Conservation (phyloP, 2,329 filamentous ascomycete species). For the Nectriaceae sp. region DNA sequence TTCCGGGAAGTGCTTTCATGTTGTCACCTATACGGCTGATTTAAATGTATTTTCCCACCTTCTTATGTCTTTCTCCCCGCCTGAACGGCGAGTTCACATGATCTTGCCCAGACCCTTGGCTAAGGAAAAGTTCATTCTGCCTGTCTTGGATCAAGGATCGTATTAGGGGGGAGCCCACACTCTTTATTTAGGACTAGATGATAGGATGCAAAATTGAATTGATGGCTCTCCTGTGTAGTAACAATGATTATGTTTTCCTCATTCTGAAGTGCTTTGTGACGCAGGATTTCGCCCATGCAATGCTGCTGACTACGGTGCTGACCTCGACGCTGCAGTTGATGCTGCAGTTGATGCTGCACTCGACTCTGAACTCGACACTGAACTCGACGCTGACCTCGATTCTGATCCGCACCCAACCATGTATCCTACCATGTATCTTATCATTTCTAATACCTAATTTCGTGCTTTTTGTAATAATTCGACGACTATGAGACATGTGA, state of each 20-base stretch:
- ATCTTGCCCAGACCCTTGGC: neutral
- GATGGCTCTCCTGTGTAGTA: conserved; percentile 1
- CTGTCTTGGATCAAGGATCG: conserved; percentile 14
- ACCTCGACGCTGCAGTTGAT: too few species aligned
- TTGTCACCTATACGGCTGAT: conserved; percentile 16
- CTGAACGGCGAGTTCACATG: conserved; percentile 9
- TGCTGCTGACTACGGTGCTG: too few species aligned
- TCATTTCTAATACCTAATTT: too few species aligned
- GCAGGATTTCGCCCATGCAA: too few species aligned
- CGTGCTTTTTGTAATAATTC: too few species aligned
- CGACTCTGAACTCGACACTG: too few species aligned
- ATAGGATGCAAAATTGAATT: conserved; percentile 25
- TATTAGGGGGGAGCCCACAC: conserved; percentile 23
- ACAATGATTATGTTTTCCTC: neutral
- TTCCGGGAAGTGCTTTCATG: conserved; percentile 20
- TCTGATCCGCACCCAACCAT: too few species aligned
- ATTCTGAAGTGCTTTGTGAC: too few species aligned
- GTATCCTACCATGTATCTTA: too few species aligned
- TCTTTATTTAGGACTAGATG: conserved; percentile 27
- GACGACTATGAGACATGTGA: too few species aligned
- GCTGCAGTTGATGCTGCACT: too few species aligned
- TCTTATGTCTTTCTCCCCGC: conserved; percentile 21
- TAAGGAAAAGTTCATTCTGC: neutral
- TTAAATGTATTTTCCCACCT: conserved; percentile 23
- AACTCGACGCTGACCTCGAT: too few species aligned